Evolutionary conservation across 441 rosid genomes (phyloP), one percentile per base, ranked within the genome.

Genomic region (Metrosideros polymorpha): DNA sequence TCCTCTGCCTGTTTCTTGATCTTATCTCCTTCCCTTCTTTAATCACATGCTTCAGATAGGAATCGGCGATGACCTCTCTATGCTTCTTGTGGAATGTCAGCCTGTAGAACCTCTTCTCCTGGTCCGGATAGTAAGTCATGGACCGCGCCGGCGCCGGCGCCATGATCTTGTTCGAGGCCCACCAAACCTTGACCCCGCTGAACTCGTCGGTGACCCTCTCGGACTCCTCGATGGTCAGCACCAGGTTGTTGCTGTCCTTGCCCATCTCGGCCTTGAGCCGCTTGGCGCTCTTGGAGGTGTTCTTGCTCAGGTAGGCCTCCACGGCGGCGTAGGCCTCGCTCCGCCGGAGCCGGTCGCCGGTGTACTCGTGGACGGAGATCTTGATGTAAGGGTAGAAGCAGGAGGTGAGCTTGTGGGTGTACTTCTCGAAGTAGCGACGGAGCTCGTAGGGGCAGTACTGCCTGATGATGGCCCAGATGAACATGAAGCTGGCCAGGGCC

Each of bases 201-300:
- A 90, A 94, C 43, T 92, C 92, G 59, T 94, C 96, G 0, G 91
- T 89, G 52, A 94, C 94, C 49, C 89, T 89, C 88, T 92, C 96
- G n/a, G 89, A 83, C 75, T 94, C 95, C 45, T 94, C 96, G 94
- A 94, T 92, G 88, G 91, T 92, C 6, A 92, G 92, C 42, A 94
- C 93, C 87, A 94, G 66, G 83, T 88, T 90, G 86, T 49, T 86
- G 90, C 92, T 85, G n/a, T 91, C 93, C 87, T 87, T 91, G 7
- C 91, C 92, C 91, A 90, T 92, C 91, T 94, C 95, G 29, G 95
- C 95, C 79, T 91, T 94, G 50, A 93, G 92, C 47, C 94, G 88
- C 83, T 87, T 92, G 5, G 95, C 94, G 52, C 83, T 84, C 88
- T 89, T 89, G 14, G 92, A 89, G 6, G 92, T 88, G 88, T 93